Conservation (phyloP, 495 filamentous ascomycete species). For the Xylaria castorea region DNA sequence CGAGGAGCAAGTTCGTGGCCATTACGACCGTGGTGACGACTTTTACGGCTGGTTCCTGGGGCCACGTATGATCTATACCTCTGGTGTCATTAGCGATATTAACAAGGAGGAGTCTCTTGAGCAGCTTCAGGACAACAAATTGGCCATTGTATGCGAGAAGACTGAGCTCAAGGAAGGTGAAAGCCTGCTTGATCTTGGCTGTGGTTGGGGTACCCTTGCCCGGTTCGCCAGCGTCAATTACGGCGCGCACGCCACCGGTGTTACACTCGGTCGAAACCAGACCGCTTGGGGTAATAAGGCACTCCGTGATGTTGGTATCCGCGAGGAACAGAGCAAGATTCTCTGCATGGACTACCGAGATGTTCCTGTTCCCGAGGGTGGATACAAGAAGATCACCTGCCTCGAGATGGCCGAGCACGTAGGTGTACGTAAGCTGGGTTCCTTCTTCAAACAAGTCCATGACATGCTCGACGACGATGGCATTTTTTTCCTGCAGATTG, state of each 20-base stretch:
- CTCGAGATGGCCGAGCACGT: conserved; percentile 94
- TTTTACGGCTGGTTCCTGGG: conserved; percentile 91
- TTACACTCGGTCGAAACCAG: conserved; percentile 84
- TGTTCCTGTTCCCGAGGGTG: conserved; percentile 70
- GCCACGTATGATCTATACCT: conserved; percentile 90
- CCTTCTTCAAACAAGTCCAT: conserved; percentile 74
- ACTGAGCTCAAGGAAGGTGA: conserved; percentile 75
- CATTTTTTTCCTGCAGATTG: conserved; percentile 82
- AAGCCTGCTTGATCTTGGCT: conserved; percentile 80
- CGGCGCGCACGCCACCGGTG: conserved; percentile 76
- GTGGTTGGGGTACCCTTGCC: conserved; percentile 86
- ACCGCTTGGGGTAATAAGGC: conserved; percentile 83
- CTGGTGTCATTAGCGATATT: conserved; percentile 79
- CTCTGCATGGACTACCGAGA: conserved; percentile 88
- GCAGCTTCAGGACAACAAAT: conserved; percentile 89
- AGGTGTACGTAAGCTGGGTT: conserved; percentile 73
- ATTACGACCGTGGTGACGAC: conserved; percentile 89
- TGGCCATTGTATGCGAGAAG: conserved; percentile 86
- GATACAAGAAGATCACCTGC: conserved; percentile 85
- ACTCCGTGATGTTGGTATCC: conserved; percentile 69
- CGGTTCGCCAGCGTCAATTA: conserved; percentile 81
- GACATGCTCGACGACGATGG: conserved; percentile 91
- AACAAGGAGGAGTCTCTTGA: conserved; percentile 79
- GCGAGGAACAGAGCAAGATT: conserved; percentile 75
- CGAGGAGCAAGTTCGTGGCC: conserved; percentile 85